Evolutionary conservation across 495 filamentous ascomycete species (phyloP).

Genomic region (Hyaloscypha hepaticicola): DNA sequence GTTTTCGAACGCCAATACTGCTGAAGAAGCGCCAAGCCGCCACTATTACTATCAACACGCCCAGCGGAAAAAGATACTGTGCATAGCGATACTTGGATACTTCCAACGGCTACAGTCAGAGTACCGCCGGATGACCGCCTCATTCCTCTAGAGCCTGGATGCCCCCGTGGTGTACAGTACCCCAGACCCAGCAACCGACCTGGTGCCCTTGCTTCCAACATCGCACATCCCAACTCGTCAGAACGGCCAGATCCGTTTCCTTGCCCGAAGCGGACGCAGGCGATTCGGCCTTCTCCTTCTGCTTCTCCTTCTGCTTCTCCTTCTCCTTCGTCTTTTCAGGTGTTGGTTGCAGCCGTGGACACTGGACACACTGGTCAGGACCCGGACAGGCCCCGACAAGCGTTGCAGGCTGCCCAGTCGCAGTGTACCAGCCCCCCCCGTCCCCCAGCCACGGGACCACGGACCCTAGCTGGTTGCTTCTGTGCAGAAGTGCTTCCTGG

Average conservation of each 20-base stretch:
- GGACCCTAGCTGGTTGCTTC: not conserved
- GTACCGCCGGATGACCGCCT: not conserved
- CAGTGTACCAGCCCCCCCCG: not conserved
- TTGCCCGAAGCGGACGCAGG: conserved; percentile 1
- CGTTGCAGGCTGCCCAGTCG: not conserved
- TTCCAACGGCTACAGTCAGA: not conserved
- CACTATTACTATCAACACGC: not conserved
- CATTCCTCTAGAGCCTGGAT: not conserved
- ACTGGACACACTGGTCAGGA: no score
- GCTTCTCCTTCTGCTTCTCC: no score
- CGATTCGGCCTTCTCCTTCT: no score
- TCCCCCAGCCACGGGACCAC: not conserved
- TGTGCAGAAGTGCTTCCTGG: no score
- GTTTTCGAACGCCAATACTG: no score
- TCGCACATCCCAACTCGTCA: not conserved
- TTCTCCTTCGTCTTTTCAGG: no score
- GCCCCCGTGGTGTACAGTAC: not conserved
- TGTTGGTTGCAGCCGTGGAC: no score
- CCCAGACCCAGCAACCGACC: not conserved
- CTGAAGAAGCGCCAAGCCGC: not conserved
- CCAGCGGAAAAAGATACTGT: not conserved
- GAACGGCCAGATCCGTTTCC: not conserved
- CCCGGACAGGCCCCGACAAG: not conserved
- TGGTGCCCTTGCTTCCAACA: not conserved
- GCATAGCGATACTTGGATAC: not conserved